Evolutionary conservation across 2,329 filamentous ascomycete genomes (phyloP).

Genomic region (Neopestalotiopsis clavispora): DNA sequence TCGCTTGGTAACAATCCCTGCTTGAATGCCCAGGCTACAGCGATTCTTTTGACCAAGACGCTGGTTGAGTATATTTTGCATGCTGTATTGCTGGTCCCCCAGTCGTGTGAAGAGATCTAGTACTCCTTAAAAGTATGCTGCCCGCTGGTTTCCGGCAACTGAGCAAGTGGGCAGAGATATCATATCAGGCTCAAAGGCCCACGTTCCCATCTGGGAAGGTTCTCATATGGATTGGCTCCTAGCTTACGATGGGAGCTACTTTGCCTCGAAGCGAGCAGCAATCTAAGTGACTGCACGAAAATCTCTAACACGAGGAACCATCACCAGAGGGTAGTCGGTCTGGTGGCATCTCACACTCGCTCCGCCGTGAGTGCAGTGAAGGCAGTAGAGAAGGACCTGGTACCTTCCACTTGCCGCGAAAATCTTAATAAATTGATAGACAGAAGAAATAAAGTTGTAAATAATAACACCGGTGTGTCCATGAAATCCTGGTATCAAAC

Average conservation of each 20-base stretch:
- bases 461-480: conserved; percentile 18
- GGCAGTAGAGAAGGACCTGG: not conserved
- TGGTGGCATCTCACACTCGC: not conserved
- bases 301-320: not conserved
- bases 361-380: not conserved
- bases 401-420: not conserved
- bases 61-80: not conserved
- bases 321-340: not conserved
- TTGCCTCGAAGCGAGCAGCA: not conserved
- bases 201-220: conserved; percentile 16
- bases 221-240: not conserved
- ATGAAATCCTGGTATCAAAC: conserved; percentile 10
- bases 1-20: not conserved
- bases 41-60: not conserved
- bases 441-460: conserved; percentile 15
- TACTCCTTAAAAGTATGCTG: not conserved
- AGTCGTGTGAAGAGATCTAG: conserved; percentile 4
- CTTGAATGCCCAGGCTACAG: not conserved
- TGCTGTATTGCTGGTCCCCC: not conserved
- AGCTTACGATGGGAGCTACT: not conserved
- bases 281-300: not conserved
- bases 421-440: conserved; percentile 1
- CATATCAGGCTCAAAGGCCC: conserved; percentile 3
- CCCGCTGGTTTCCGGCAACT: conserved; percentile 4
- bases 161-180: not conserved